Conservation (phyloP, 1,284 basidiomycete genomes). For the Fomitopsis pinicola region DNA sequence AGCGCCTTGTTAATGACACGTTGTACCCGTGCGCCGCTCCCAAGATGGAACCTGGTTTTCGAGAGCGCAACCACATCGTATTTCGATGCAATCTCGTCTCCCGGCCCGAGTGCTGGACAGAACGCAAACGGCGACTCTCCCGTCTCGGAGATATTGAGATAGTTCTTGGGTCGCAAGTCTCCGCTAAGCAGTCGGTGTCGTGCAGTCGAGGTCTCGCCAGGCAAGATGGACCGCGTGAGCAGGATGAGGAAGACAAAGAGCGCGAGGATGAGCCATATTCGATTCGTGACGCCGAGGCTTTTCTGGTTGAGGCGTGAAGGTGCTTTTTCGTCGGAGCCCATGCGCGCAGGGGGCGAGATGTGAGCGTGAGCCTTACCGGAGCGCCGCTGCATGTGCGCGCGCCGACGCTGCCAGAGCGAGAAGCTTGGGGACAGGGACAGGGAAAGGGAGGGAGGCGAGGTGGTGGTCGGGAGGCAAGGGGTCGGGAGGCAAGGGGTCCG, state of each 20-base stretch:
- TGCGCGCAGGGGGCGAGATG: conserved; percentile 44
- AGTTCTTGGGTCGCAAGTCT: conserved; percentile 62
- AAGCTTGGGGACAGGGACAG: not conserved
- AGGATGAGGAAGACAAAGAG: conserved; percentile 55
- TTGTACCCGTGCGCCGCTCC: conserved; percentile 82
- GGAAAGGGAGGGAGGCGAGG: not conserved
- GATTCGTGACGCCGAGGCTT: conserved; percentile 57
- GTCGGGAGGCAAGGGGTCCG: not conserved
- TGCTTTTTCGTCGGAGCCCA: conserved; percentile 47
- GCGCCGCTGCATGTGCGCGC: conserved; percentile 53
- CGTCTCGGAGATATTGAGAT: conserved; percentile 52
- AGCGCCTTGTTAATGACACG: conserved; percentile 82
- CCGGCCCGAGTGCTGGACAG: conserved; percentile 83
- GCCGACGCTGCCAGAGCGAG: conserved; percentile 8
- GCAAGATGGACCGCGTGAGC: conserved; percentile 59
- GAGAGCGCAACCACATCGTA: conserved; percentile 77
- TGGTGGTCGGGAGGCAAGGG: conserved; percentile 5
- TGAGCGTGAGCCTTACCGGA: conserved; percentile 45
- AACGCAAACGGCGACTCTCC: conserved; percentile 75
- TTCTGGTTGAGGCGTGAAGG: conserved; percentile 49
- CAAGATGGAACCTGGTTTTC: conserved; percentile 75
- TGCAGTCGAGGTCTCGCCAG: conserved; percentile 26
- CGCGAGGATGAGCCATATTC: conserved; percentile 68
- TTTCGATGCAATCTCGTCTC: conserved; percentile 72
- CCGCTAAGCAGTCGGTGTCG: conserved; percentile 40